Evolutionary conservation across 2,329 filamentous ascomycete genomes (phyloP), one percentile per base, ranked within the genome.

Genomic region (Diplocarpon mali): DNA sequence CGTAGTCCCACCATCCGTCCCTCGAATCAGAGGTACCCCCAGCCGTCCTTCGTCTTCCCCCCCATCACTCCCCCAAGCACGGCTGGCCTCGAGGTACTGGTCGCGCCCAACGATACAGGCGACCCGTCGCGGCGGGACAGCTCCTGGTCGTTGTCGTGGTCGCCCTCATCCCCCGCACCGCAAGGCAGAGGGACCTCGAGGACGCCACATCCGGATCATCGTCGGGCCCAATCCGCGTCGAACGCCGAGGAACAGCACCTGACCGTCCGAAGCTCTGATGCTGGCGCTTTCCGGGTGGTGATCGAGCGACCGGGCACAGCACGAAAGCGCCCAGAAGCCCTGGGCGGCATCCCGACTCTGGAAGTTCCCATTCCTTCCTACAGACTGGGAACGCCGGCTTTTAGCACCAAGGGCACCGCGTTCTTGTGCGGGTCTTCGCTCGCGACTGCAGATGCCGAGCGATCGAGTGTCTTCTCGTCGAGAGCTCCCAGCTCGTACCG

Each of bases 321-420:
- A 42, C 75, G 80, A 20, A 82, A 73, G 59, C 82, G 78, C 5
- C 71, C 76, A 50, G 65, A 70, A 13, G 29, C 40, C 3, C 48
- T 58, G 53, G 52, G 60, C 34, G 64, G 65, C n/a, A 61, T 69
- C 32, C 78, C 76, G 11, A 66, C 78, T 30, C 69, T 93, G 40
- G 76, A 88, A 54, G 74, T 90, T 35, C 72, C 79, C 16, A 94
- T 95, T 40, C 88, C 89, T 30, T 82, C 85, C 45, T 93, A 89
- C 71, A 80, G 81, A 53, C 69, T 95, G 46, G 89, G 88, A 11
- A 84, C 82, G 1, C 86, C 87, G 14, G 77, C 79, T 47, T 94
- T 95, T 63, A 90, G 83, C 51, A 67, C 76, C 42, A 74, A 75
- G 54, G 87, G 87, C 10, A 88, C 83, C 2, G 79, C 85, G 2